phyloP scores from a whole-genome alignment of 2,329 filamentous ascomycete genomes.

The Pestalotiopsis sp. region DNA sequence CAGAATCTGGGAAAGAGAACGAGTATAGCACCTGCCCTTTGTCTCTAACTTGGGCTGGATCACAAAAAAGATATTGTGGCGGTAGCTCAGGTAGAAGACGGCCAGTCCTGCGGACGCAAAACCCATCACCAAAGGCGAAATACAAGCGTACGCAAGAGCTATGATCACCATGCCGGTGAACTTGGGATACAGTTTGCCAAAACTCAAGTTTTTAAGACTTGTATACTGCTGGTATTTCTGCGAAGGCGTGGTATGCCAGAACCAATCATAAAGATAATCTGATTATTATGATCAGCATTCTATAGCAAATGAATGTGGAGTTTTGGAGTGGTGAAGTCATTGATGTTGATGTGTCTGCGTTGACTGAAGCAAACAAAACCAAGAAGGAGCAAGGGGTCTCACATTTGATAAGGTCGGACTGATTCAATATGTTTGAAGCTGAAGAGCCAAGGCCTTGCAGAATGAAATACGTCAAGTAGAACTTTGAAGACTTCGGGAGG shows the following conservation, averaged over 20 bases:
- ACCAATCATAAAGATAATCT: slow-evolving; percentile 60
- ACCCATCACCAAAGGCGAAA: slow-evolving; percentile 71
- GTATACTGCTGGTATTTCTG: slow-evolving; percentile 70
- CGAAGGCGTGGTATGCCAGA: slow-evolving; percentile 71
- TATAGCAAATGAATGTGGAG: no score
- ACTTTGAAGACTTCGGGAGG: slow-evolving; percentile 72
- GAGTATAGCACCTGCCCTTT: slow-evolving; percentile 71
- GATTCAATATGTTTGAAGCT: slow-evolving; percentile 65
- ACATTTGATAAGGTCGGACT: slow-evolving; percentile 59
- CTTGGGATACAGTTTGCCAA: slow-evolving; percentile 69
- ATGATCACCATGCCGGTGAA: slow-evolving; percentile 36
- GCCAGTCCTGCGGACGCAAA: slow-evolving; percentile 70
- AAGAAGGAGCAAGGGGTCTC: background rate
- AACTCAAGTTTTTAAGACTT: slow-evolving; percentile 60
- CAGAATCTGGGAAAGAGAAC: slow-evolving; percentile 71
- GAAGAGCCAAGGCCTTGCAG: slow-evolving; percentile 72
- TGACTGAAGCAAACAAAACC: background rate
- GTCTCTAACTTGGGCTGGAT: slow-evolving; percentile 71
- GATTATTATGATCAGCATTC: background rate
- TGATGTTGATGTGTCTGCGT: no score
- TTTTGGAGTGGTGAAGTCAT: no score
- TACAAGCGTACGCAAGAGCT: slow-evolving; percentile 70
- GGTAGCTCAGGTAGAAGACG: slow-evolving; percentile 74
- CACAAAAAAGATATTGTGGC: slow-evolving; percentile 76
- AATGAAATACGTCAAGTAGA: slow-evolving; percentile 78